phyloP scores from a whole-genome alignment of 1,284 basidiomycete genomes.

The Cutaneotrichosporon sp. region DNA sequence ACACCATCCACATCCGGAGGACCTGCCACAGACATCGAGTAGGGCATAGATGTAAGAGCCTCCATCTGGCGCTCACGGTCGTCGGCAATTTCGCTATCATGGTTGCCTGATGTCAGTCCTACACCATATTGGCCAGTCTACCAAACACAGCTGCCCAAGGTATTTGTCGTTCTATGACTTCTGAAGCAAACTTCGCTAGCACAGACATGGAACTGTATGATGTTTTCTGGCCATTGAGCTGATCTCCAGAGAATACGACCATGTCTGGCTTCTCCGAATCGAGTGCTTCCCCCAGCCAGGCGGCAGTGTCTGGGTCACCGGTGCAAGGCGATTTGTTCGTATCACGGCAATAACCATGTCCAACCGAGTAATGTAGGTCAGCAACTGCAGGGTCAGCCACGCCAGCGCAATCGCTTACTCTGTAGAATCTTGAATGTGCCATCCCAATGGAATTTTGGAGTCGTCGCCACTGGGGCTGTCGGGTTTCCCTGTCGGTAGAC shows the following conservation, averaged over 20 bases:
- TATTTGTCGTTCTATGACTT: slow-evolving; percentile 67
- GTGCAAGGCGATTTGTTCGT: slow-evolving; percentile 51
- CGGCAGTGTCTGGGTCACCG: slow-evolving; percentile 68
- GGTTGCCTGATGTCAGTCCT: slow-evolving; percentile 60
- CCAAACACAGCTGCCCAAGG: slow-evolving; percentile 85
- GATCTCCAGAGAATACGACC: slow-evolving; percentile 79
- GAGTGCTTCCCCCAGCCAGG: slow-evolving; percentile 64
- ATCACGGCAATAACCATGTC: slow-evolving; percentile 65
- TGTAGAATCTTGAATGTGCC: slow-evolving; percentile 86
- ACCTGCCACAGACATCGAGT: slow-evolving; percentile 71
- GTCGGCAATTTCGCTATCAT: slow-evolving; percentile 69
- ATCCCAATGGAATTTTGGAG: slow-evolving; percentile 70
- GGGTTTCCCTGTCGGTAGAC: slow-evolving; percentile 37
- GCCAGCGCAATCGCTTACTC: slow-evolving; percentile 29
- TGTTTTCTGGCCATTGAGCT: slow-evolving; percentile 76
- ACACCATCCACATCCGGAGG: slow-evolving; percentile 76
- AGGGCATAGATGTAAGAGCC: slow-evolving; percentile 72
- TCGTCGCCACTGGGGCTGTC: slow-evolving; percentile 64
- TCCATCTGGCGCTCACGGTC: slow-evolving; percentile 60
- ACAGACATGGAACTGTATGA: slow-evolving; percentile 82
- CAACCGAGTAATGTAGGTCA: slow-evolving; percentile 79
- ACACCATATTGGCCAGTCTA: too few relatives aligned
- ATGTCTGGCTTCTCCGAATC: slow-evolving; percentile 81
- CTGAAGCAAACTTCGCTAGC: slow-evolving; percentile 76
- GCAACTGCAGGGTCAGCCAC: slow-evolving; percentile 53